Conservation (phyloP, 768 basidiomycete species). For the Termitomyces sp. region DNA sequence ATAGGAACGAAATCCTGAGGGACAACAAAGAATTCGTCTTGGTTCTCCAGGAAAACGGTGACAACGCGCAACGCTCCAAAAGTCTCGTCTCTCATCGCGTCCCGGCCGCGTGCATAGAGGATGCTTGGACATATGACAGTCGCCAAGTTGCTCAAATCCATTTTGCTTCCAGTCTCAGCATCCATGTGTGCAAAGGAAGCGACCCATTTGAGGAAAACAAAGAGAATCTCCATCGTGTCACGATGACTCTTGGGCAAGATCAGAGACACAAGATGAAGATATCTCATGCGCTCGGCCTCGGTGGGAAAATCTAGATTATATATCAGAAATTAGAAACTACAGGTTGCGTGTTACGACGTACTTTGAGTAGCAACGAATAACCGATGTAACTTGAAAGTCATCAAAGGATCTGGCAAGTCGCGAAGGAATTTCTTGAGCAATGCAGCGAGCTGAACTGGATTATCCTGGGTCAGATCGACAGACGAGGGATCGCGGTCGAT, state of each 20-base stretch:
- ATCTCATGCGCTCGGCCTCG: slow-evolving; percentile 73
- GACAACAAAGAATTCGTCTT: slow-evolving; percentile 95
- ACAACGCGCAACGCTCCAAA: slow-evolving; percentile 85
- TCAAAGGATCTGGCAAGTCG: slow-evolving; percentile 91
- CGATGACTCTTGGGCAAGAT: slow-evolving; percentile 90
- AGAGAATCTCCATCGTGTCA: slow-evolving; percentile 96
- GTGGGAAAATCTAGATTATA: slow-evolving; percentile 53
- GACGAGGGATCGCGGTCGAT: slow-evolving; percentile 92
- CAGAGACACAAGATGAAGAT: slow-evolving; percentile 80
- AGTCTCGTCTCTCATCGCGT: slow-evolving; percentile 89
- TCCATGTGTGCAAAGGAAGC: slow-evolving; percentile 98
- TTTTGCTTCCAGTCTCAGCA: slow-evolving; percentile 95
- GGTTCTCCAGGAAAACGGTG: slow-evolving; percentile 81
- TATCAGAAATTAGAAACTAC: background rate
- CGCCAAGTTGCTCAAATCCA: slow-evolving; percentile 94
- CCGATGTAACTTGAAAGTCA: slow-evolving; percentile 91
- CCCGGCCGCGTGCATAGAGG: slow-evolving; percentile 80
- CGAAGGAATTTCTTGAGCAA: slow-evolving; percentile 95
- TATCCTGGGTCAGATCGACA: slow-evolving; percentile 90
- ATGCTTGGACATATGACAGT: slow-evolving; percentile 99
- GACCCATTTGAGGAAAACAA: slow-evolving; percentile 99
- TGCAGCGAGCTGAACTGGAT: slow-evolving; percentile 95
- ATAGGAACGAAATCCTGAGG: slow-evolving; percentile 86
- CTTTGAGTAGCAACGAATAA: slow-evolving; percentile 85
- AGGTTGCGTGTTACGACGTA: slow-evolving; percentile 34